Conservation (phyloP, 345 rosid genomes). For the Draba incana region DNA sequence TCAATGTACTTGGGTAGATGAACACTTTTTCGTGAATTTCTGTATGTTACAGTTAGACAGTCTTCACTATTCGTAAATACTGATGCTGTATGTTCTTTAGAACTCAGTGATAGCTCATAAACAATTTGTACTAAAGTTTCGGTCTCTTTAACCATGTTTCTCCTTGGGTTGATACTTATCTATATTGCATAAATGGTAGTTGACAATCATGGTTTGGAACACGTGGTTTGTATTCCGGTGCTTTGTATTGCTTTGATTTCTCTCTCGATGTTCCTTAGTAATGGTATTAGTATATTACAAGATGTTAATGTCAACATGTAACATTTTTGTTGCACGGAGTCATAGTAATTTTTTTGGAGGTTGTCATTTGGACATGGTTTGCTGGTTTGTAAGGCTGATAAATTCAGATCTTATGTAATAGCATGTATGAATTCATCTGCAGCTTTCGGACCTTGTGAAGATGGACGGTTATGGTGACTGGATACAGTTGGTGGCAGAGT, state of each 20-base stretch:
- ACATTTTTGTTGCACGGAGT: neutral
- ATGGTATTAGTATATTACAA: conserved; percentile 11
- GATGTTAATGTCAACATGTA: conserved; percentile 21
- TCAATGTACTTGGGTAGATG: conserved; percentile 19
- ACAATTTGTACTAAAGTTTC: neutral
- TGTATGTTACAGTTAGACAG: conserved; percentile 13
- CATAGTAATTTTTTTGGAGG: neutral
- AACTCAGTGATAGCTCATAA: conserved; percentile 16
- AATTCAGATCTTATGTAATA: conserved; percentile 24
- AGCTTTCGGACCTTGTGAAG: conserved; percentile 98
- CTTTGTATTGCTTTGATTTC: conserved; percentile 24
- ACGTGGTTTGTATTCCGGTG: conserved; percentile 7
- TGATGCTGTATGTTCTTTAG: conserved; percentile 16
- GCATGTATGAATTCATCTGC: conserved; percentile 43
- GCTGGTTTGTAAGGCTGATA: conserved; percentile 27
- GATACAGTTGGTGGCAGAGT: conserved; percentile 96
- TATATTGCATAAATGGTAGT: conserved; percentile 12
- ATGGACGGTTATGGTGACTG: conserved; percentile 98
- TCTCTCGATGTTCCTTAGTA: conserved; percentile 22
- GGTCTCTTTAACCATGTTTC: neutral
- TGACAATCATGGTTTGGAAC: conserved; percentile 16
- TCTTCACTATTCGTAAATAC: conserved; percentile 13
- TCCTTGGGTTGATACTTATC: neutral
- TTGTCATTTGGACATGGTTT: conserved; percentile 18
- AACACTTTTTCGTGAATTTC: conserved; percentile 12